Percentiles rank a stretch among this genome's conserved stretches.
Evolutionary conservation across 1,139 yeast species (phyloP).

Genomic region (Kluyveromyces marxianus): DNA sequence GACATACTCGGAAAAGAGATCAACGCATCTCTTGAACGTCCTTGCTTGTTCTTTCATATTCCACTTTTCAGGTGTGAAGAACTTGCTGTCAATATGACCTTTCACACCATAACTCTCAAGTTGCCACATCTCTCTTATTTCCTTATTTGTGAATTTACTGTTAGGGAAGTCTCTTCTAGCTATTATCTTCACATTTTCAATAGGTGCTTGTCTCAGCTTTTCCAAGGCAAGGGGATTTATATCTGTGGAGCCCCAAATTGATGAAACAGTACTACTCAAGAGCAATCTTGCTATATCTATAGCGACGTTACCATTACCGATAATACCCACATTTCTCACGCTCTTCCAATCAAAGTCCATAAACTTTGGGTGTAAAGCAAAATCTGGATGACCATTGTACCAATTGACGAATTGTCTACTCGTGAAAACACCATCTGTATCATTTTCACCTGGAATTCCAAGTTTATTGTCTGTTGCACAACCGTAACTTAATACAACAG

Average conservation of each 20-base stretch:
- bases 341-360: conserved; percentile 40
- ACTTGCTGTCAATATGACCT: conserved; percentile 48
- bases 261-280: conserved; percentile 46
- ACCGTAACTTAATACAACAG: conserved; percentile 78
- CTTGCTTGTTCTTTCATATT: conserved; percentile 46
- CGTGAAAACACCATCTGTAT: conserved; percentile 58
- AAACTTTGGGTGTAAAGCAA: conserved; percentile 21
- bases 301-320: conserved; percentile 99
- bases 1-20: conserved; percentile 51
- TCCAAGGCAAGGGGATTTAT: conserved; percentile 57
- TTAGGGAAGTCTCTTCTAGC: conserved; percentile 81
- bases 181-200: conserved; percentile 60
- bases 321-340: conserved; percentile 61
- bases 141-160: conserved; percentile 89
- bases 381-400: conserved; percentile 86
- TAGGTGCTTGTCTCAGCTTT: conserved; percentile 42
- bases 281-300: conserved; percentile 81
- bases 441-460: conserved; percentile 52
- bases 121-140: conserved; percentile 74
- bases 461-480: conserved; percentile 57
- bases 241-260: conserved; percentile 63
- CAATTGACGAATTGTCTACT: conserved; percentile 90
- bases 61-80: conserved; percentile 37
- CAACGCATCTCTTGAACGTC: conserved; percentile 60
- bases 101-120: conserved; percentile 46